Evolutionary conservation across 2,329 filamentous ascomycete species (phyloP), one percentile per base, ranked within the genome.

Genomic region (Fusarium sarcochroum): DNA sequence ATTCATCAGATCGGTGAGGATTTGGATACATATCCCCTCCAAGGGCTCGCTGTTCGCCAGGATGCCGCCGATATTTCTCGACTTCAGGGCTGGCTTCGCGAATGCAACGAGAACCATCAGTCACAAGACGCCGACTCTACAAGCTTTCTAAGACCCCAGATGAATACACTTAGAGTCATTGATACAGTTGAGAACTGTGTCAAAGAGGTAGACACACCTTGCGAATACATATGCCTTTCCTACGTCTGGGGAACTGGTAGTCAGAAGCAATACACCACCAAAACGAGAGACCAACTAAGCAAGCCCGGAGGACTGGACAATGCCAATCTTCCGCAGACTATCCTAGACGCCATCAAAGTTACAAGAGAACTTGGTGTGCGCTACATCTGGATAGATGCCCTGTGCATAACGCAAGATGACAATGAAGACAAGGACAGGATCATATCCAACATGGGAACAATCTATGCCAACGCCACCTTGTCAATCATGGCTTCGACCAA

Each of bases 161-260:
- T 15, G 4, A 7, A 17, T 6, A 51, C 7, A 4, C 10, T 66
- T 1, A 35, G 60, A 30, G 45, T 66, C 7, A 58, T 66, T 0
- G 60, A 66, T 5, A 65, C 48, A 1, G 1, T 21, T 2, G 60
- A 65, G 0, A 50, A 55, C 3, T 65, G 48, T 10, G 48, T 65
- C 10, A 46, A 45, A 15, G 54, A 51, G 3, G 48, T 60, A 6
- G 7, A 65, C 1, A 44, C 35, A 1, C 60, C 60, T 5, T 66
- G 48, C 15, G 47, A 55, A 7, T 66, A 65, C 3, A 45, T 48
- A 9, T 66, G 63, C 2, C 54, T 66, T 17, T 66, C 63, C 0
- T 66, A 66, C 11, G 63, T 66, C 4, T 66, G 60, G 63, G 63
- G 63, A 10, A 65, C 55, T 7, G 63, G 63, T 4, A 65, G 48